These are phyloP conservation scores for Diospyros lotus DNA, from an alignment of 148 eudicot genomes.

Conservation along the genomic window DNA sequence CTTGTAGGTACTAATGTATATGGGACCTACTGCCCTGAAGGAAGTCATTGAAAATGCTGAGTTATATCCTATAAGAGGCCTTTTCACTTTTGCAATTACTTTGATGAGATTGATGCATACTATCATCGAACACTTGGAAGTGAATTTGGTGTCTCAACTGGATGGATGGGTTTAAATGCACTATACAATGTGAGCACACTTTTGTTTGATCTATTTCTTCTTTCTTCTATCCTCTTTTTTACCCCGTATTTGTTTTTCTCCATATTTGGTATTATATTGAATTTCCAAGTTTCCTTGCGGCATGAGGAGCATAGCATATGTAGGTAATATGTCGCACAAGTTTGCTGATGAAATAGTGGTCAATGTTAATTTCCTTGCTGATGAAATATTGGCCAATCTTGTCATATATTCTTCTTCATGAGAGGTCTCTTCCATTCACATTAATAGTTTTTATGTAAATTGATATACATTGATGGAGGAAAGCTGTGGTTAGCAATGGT, in stretches of 20 bases:
- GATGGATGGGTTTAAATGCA: conserved; percentile 71
- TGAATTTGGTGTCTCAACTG: conserved; percentile 83
- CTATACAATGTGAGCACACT: conserved; percentile 66
- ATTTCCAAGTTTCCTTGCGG: neutral
- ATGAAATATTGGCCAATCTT: neutral
- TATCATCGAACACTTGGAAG: conserved; percentile 68
- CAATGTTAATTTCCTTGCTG: neutral
- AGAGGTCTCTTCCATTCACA: neutral
- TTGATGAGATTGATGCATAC: conserved; percentile 71
- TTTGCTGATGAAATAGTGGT: neutral
- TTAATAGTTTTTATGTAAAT: neutral
- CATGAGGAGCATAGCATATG: neutral
- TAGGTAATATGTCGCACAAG: neutral
- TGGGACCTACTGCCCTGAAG: conserved; percentile 64
- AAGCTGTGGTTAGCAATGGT: too few species aligned
- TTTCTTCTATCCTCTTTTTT: neutral
- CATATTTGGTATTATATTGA: neutral
- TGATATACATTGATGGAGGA: too few species aligned
- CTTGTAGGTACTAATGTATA: conserved; percentile 65
- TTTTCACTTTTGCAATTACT: conserved; percentile 68
- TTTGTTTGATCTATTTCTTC: neutral
- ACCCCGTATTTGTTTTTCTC: neutral
- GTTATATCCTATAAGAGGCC: conserved; percentile 76
- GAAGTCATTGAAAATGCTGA: conserved; percentile 76
- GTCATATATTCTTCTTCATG: neutral